Conservation (phyloP, 2,329 filamentous ascomycete genomes). For the Leptographium procerum region DNA sequence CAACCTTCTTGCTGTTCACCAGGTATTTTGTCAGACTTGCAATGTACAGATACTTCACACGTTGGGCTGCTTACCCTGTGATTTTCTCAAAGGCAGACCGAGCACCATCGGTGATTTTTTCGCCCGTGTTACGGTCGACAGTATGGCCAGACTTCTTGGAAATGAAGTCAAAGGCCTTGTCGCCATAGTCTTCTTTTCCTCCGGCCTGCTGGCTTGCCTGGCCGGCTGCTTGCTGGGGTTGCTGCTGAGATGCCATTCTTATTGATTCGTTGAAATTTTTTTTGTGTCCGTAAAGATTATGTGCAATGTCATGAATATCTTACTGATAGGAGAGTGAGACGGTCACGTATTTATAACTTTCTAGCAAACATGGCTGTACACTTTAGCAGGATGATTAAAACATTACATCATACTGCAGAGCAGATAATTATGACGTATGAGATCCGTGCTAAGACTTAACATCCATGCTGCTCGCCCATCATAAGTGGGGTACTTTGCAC, state of each 20-base stretch:
- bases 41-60: neutral
- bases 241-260: neutral
- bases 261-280: no score
- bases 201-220: neutral
- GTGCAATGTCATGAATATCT: neutral
- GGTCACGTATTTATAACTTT: neutral
- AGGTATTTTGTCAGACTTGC: neutral
- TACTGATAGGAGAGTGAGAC: neutral
- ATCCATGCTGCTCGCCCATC: no score
- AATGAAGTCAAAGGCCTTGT: constrained; percentile 17
- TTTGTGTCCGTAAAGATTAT: neutral
- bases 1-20: constrained; percentile 22
- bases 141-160: constrained; percentile 17
- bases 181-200: constrained; percentile 14
- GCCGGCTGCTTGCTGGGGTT: constrained; percentile 1
- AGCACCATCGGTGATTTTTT: constrained; percentile 23
- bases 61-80: constrained; percentile 20
- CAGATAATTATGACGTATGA: neutral
- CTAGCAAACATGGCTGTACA: no score
- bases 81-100: constrained; percentile 25
- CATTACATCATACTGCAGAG: neutral
- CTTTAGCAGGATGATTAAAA: no score
- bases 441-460: no score
- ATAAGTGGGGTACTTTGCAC: no score
- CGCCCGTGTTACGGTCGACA: constrained; percentile 13